Conservation (phyloP, 208 protist species). For the Tritrichomonas musculus region DNA sequence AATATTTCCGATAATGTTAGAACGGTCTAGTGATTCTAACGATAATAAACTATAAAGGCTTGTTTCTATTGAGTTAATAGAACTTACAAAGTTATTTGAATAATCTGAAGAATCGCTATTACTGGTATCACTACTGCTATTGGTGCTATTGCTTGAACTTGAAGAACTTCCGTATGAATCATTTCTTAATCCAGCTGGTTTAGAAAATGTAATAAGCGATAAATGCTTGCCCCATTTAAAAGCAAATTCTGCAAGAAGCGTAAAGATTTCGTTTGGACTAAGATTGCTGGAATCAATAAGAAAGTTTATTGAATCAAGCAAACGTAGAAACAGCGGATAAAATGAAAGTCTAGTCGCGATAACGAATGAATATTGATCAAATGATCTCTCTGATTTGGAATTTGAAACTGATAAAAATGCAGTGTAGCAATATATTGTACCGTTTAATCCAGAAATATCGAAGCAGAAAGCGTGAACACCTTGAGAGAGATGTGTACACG, state of each 20-base stretch:
- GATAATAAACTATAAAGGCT: no score
- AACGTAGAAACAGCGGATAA: background rate
- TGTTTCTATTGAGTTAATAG: no score
- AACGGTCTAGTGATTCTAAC: no score
- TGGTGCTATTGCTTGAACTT: no score
- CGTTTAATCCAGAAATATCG: background rate
- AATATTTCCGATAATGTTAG: no score
- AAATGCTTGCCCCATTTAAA: background rate
- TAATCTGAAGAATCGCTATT: no score
- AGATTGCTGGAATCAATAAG: no score
- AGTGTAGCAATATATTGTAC: background rate
- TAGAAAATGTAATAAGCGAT: no score
- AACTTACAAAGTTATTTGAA: no score
- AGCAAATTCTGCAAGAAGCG: background rate
- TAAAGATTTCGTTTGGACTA: background rate
- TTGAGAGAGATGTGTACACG: background rate
- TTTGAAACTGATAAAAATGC: background rate
- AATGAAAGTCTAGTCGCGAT: background rate
- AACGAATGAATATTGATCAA: background rate
- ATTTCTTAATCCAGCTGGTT: no score
- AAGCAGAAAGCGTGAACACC: background rate
- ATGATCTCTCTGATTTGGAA: background rate
- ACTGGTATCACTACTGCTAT: no score
- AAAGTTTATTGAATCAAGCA: background rate
- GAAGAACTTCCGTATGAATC: no score